phyloP scores from a whole-genome alignment of 2,329 filamentous ascomycete species.

The Dothideomycetes sp. region DNA sequence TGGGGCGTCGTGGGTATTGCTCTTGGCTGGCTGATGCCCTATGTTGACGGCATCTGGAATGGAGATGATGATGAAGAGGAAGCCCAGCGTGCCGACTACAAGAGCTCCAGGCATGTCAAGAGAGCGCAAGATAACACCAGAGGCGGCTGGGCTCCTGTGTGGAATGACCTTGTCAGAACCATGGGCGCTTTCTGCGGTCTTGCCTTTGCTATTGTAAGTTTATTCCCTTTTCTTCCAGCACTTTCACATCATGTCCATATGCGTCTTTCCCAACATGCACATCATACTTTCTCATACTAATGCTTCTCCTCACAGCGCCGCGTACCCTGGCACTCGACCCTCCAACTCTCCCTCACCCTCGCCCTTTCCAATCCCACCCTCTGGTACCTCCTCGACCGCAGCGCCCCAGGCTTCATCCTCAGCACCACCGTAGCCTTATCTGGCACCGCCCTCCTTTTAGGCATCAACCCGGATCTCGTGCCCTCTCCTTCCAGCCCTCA shows the following conservation, averaged over 20 bases:
- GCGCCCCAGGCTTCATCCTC: conserved; percentile 70
- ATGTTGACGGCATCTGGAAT: conserved; percentile 69
- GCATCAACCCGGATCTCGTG: conserved; percentile 67
- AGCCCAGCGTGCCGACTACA: conserved; percentile 13
- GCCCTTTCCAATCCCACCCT: conserved; percentile 84
- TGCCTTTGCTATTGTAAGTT: conserved; percentile 73
- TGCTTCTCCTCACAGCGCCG: conserved; percentile 49
- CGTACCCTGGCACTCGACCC: conserved; percentile 83
- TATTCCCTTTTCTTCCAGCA: conserved; percentile 1
- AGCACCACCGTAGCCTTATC: conserved; percentile 61
- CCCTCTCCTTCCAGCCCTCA: conserved; percentile 48
- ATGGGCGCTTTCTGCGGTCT: conserved; percentile 63
- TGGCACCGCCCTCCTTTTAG: conserved; percentile 64
- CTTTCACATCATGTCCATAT: no score
- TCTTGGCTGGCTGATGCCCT: conserved; percentile 71
- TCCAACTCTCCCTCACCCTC: conserved; percentile 85
- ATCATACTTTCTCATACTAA: conserved; percentile 4
- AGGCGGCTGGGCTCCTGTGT: conserved; percentile 44
- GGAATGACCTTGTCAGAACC: conserved; percentile 61
- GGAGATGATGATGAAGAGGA: conserved; percentile 28
- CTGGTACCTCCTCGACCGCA: conserved; percentile 94
- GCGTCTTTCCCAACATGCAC: no score
- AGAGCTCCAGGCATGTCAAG: conserved; percentile 1
- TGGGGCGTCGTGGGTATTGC: conserved; percentile 75
- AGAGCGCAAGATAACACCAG: conserved; percentile 7